Evolutionary conservation across 2,329 filamentous ascomycete genomes (phyloP).

Genomic region (Botrytis aclada): DNA sequence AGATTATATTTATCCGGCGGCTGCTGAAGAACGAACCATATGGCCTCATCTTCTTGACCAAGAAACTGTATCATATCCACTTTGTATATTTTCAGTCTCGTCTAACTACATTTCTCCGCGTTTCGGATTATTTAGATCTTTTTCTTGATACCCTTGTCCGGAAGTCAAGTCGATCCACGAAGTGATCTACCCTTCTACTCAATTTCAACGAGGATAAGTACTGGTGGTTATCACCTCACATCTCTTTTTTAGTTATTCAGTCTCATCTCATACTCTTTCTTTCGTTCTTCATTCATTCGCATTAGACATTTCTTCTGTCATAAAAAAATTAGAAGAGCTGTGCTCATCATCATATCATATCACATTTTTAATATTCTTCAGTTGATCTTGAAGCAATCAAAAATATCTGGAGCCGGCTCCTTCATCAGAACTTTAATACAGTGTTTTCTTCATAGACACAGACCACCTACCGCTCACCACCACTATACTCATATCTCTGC

Average conservation of each 20-base stretch:
- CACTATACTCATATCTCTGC: slow-evolving; percentile 22
- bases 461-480: slow-evolving; percentile 15
- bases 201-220: slow-evolving; percentile 35
- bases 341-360: slow-evolving; percentile 33
- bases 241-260: slow-evolving; percentile 25
- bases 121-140: slow-evolving; percentile 33
- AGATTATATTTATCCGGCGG: slow-evolving; percentile 27
- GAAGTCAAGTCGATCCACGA: neutral
- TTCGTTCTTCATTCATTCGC: slow-evolving; percentile 26
- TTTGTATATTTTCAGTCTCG: slow-evolving; percentile 19
- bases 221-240: slow-evolving; percentile 11
- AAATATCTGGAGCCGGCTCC: slow-evolving; percentile 36
- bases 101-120: slow-evolving; percentile 29
- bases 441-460: slow-evolving; percentile 32
- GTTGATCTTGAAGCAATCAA: slow-evolving; percentile 25
- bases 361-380: slow-evolving; percentile 30
- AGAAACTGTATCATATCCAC: slow-evolving; percentile 34
- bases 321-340: slow-evolving; percentile 33
- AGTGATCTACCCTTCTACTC: slow-evolving; percentile 17
- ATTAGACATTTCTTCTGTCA: slow-evolving; percentile 29
- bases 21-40: slow-evolving; percentile 37
- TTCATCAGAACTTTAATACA: slow-evolving; percentile 30
- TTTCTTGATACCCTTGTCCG: neutral
- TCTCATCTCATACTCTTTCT: slow-evolving; percentile 31
- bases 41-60: slow-evolving; percentile 35